Base-by-base conservation (phyloP, 2,329 filamentous ascomycete species). In the Ceratocystis destructans region DNA sequence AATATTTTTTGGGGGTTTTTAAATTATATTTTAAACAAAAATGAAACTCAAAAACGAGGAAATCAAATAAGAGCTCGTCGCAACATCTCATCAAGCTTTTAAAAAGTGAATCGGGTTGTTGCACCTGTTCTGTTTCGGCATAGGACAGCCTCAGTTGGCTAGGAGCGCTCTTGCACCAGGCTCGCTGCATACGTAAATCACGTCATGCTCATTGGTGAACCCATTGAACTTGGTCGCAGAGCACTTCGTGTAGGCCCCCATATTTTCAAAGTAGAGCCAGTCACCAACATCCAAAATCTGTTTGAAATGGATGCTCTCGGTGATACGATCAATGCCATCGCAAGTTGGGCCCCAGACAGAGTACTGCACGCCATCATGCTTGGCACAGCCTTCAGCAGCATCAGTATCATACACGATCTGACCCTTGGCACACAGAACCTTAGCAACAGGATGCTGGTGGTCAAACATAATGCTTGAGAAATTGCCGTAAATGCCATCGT, bases 381-480 rank as follows among this genome's bases (percentile, higher is more conserved):
- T 33, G 53, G n/a, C 72, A 46, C 79, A 77, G 22, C 77, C 76
- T 63, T 79, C 75, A n/a, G 82, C 79, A 71, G 77, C 72, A 70
- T 78, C 66, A 69, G 80, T 78, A 76, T 86, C 77, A 74, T 86
- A 87, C 73, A 85, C 74, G 69, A 83, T 82, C 68, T 79, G 78
- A 69, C 81, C 76, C 68, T 81, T 79, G 22, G 82, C 79, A 70
- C 85, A 87, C 65, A 99, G 80, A 67, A 97, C 83, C 76, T 88
- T 89, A 66, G 93, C 90, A 59, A 88, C 78, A 0, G 94, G 94
- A 72, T 95, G 84, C 81, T 99, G 94, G 77, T 97, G 94, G 74
- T 97, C 94, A 75, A 96, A 99, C 80, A 97, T 96, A 82, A 97
- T 97, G 84, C 91, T 95, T 70, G 90, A 96, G 74, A 99, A 97